A percentile compares a stretch with the other conserved stretches of the same genome.
These are phyloP conservation scores for Epichloe aotearoae DNA, from an alignment of 2,329 filamentous ascomycete species.

Conservation along the genomic window DNA sequence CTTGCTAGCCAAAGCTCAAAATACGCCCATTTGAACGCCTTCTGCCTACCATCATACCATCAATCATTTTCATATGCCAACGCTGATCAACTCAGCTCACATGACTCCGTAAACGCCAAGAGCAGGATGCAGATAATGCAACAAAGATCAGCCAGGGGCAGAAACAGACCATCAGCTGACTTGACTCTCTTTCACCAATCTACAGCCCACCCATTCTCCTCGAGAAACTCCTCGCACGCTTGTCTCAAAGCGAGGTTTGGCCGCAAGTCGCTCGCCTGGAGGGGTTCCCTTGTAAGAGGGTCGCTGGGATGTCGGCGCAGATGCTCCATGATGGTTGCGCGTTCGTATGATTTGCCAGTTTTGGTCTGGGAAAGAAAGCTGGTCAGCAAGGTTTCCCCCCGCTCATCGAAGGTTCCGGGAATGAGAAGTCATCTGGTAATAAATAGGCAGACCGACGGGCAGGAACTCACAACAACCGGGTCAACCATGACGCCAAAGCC, in stretches of 20 bases:
- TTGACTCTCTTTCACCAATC: slow-evolving; percentile 53
- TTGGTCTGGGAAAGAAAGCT: slow-evolving; percentile 41
- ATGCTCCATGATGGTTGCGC: slow-evolving; percentile 74
- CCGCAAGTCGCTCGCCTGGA: slow-evolving; percentile 55
- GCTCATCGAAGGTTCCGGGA: background rate
- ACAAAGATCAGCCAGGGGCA: too few relatives aligned
- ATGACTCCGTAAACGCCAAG: background rate
- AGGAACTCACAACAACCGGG: slow-evolving; percentile 40
- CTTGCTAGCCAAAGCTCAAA: background rate
- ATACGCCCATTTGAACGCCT: background rate
- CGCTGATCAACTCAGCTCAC: background rate
- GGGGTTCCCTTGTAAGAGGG: slow-evolving; percentile 68
- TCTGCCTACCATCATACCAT: background rate
- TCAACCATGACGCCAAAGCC: slow-evolving; percentile 63
- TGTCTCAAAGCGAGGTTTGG: slow-evolving; percentile 72
- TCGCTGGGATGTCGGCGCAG: slow-evolving; percentile 63
- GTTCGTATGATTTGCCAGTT: slow-evolving; percentile 82
- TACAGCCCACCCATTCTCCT: slow-evolving; percentile 81
- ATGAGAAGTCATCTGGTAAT: too few relatives aligned
- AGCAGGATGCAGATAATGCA: background rate
- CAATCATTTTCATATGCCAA: background rate
- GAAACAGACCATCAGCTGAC: too few relatives aligned
- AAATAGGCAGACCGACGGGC: too few relatives aligned
- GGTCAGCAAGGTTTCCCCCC: background rate
- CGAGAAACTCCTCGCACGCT: slow-evolving; percentile 74